These are phyloP conservation scores for Magnolia kwangsiensis DNA, from an alignment of 164 flowering plant genomes.

Conservation along the genomic window DNA sequence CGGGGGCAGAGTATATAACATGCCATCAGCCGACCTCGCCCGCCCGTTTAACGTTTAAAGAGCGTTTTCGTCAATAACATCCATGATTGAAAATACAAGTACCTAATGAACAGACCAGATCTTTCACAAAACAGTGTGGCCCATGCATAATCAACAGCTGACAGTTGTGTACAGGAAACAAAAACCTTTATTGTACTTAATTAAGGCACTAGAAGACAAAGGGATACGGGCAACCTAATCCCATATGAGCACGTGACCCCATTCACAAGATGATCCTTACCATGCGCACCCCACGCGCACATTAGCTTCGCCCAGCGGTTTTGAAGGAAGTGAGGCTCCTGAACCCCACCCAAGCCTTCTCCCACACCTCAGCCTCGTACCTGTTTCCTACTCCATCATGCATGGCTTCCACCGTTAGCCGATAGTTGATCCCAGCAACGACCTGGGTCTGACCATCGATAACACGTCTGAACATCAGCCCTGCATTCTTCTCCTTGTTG, in stretches of 20 bases:
- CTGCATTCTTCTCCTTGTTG: slow-evolving; percentile 9
- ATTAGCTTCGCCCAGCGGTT: not conserved
- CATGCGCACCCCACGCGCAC: not conserved
- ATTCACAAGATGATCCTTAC: too few species aligned
- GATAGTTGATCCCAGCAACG: slow-evolving; percentile 19
- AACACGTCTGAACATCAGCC: slow-evolving; percentile 8
- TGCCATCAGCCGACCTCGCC: not conserved
- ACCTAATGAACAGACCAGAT: too few species aligned
- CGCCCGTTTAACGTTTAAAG: not conserved
- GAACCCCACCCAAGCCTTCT: slow-evolving; percentile 17
- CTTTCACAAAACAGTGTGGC: too few species aligned
- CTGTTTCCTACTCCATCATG: not conserved
- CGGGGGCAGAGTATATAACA: too few species aligned
- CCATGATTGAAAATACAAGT: too few species aligned
- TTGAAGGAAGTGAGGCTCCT: slow-evolving; percentile 19
- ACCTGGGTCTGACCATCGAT: slow-evolving; percentile 14
- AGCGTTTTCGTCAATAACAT: too few species aligned
- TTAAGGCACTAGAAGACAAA: too few species aligned
- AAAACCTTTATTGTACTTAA: too few species aligned
- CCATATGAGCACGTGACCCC: too few species aligned
- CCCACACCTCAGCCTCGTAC: slow-evolving; percentile 21
- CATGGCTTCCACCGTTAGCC: slow-evolving; percentile 5
- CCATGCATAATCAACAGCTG: too few species aligned
- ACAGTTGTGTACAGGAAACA: too few species aligned
- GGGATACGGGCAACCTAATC: too few species aligned